Evolutionary conservation across 192 early-diverging fungal species (phyloP), one percentile per base, ranked within the genome.

Genomic region (Diversispora epigaea): DNA sequence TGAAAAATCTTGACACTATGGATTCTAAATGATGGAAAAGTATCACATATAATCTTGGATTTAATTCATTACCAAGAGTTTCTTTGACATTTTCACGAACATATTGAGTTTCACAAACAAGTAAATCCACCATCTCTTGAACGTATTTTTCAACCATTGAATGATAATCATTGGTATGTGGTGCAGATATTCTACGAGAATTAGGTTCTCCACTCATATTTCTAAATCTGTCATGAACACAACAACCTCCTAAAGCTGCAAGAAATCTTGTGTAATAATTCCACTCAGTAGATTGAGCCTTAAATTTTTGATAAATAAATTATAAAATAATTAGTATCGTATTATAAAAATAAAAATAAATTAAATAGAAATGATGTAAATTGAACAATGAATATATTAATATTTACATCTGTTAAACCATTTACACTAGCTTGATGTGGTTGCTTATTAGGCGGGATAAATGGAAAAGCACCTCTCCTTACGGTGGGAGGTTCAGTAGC

Each of bases 221-320:
- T 58, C n/a, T 10, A 43, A 41, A 12, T 2, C 21, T 52, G 6
- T 58, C 84, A 65, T 77, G 76, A 19, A 89, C 75, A 64, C 90
- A 93, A 12, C 87, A 86, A 1, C 92, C 93, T 52, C 91, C 93
- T 15, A 93, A 77, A 17, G 93, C 90, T 55, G 91, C 89, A 22
- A 94, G 83, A 75, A 94, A 95, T 1, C 93, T 91, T 14, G 91
- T 92, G 76, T 93, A 93, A 62, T 94, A 91, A 61, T 87, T 82
- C 91, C 94, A 93, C 56, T 93, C 91, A 11, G 89, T 78, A 22
- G 80, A 76, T 9, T 65, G 77, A 0, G 79, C 72, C 21, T 58
- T 55, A 9, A 43, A n/a, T 39, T n/a, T 45, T 17, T 0, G 19
- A 61, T 21, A n/a, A 22, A 61, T n/a, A 32, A 32, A 4, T 4